Base-by-base conservation (phyloP, 2,329 filamentous ascomycete species). In the Graphilbum sp. region DNA sequence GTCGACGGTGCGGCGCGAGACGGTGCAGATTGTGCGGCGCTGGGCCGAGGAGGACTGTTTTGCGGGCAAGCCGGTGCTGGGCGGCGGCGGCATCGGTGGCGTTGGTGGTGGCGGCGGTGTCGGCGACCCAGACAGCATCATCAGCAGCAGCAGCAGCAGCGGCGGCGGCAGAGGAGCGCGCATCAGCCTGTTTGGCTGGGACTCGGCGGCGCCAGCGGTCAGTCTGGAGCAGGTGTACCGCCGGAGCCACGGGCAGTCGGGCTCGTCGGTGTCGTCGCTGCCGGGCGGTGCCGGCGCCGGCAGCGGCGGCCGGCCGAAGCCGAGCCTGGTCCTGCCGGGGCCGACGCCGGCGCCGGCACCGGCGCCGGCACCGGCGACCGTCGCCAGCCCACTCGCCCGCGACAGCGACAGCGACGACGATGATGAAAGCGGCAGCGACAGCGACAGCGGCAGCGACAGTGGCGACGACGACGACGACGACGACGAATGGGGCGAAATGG, bases 41-140 rank as follows among this genome's bases (percentile, higher is more conserved):
- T 80, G 75, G 75, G 74, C 78, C 63, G 70, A 76, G 46, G 69
- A 78, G 46, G 73, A 75, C 46, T 69, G 69, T 0, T 67, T 72
- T 21, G 59, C 66, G 2, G 69, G 71, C 2, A 63, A 64, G 35
- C 54, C 62, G 12, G 58, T 57, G 1, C 52, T 68, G 8, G 62
- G 61, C 19, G 54, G 60, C 15, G 49, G 49, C 1, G 56, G 54
- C 1, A 52, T 7, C n/a, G 30, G 30, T 18, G 16, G n/a, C n/a
- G 13, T 24, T 24, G 21, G 21, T 24, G 6, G 13, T 5, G 30
- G 30, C 16, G 16, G n/a, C n/a, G 30, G 30, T 29, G 6, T 29
- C 12, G 23, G 7, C 23, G 23, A 12, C 7, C 7, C 23, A 25
- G 7, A 12, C 23, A 25, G 23, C 12, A 12, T 12, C 23, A 12